These are phyloP conservation scores for Oidiodendron maius DNA, from an alignment of 495 filamentous ascomycete species.

Conservation along the genomic window DNA sequence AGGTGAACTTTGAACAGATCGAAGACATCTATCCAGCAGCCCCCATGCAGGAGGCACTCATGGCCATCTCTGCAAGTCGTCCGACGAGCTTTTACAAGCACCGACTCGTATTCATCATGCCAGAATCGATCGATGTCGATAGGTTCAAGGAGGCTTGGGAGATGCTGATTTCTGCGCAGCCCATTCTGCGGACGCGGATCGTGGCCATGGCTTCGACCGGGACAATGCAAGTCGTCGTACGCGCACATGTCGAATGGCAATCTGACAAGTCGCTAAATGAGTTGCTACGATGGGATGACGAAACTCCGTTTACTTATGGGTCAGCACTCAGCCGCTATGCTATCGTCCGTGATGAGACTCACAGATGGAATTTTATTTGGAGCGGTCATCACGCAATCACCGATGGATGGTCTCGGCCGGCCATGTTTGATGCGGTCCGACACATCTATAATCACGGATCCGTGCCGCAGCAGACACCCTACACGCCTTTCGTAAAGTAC, in stretches of 20 bases:
- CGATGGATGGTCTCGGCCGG: background rate
- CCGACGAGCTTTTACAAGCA: too few relatives aligned
- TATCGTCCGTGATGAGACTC: too few relatives aligned
- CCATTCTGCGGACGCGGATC: slow-evolving; percentile 29
- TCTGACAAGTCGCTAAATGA: too few relatives aligned
- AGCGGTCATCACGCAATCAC: too few relatives aligned
- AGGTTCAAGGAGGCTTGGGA: background rate
- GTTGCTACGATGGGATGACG: too few relatives aligned
- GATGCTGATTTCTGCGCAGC: background rate
- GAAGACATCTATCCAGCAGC: slow-evolving; percentile 60
- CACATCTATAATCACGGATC: background rate
- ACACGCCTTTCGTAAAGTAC: background rate
- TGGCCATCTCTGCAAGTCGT: slow-evolving; percentile 54
- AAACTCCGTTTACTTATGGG: too few relatives aligned
- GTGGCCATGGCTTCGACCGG: slow-evolving; percentile 36
- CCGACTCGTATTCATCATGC: background rate
- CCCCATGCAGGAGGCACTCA: slow-evolving; percentile 70
- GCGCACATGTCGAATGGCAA: background rate
- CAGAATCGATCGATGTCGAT: background rate
- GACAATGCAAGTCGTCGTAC: background rate
- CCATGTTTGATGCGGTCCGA: background rate
- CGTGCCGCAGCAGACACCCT: background rate
- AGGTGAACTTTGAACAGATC: slow-evolving; percentile 24
- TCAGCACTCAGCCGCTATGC: too few relatives aligned
- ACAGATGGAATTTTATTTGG: too few relatives aligned